A percentile compares a stretch with the other conserved stretches of the same genome.
phyloP scores from a whole-genome alignment of 2,329 filamentous ascomycete species.

The Trichoderma sp. region DNA sequence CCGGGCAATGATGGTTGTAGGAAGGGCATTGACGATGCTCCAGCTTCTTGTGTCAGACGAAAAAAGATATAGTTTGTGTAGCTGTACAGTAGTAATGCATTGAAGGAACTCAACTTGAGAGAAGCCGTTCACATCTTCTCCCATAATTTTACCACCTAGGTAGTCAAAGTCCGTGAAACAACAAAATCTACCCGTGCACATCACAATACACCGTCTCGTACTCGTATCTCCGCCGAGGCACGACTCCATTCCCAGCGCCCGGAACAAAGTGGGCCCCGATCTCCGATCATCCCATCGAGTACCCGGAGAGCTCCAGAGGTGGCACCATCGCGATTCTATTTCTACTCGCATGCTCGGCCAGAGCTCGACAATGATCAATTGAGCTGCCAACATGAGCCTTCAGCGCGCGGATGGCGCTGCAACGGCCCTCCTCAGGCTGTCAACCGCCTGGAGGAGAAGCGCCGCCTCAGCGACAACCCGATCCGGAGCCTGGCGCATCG shows the following conservation, averaged over 20 bases:
- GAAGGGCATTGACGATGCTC: background rate
- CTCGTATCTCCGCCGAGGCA: background rate
- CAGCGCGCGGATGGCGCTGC: conserved; percentile 32
- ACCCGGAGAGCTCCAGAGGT: conserved; percentile 1
- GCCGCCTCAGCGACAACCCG: background rate
- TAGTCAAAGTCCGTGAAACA: background rate
- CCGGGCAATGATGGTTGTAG: background rate
- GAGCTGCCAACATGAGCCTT: conserved; percentile 33
- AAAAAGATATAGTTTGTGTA: background rate
- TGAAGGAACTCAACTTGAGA: background rate
- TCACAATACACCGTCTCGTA: background rate
- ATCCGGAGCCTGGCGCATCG: background rate
- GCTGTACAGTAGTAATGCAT: conserved; percentile 10
- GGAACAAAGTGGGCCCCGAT: conserved; percentile 21
- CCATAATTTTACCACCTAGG: too few species aligned
- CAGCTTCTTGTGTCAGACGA: background rate
- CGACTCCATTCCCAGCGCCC: background rate
- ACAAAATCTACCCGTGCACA: background rate
- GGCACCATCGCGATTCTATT: background rate
- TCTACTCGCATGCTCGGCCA: background rate
- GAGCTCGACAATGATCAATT: conserved; percentile 33
- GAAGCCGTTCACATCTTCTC: background rate
- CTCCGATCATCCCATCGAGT: conserved; percentile 7
- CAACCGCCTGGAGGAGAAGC: conserved; percentile 24
- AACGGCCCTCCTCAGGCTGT: conserved; percentile 31